Evolutionary conservation across 495 filamentous ascomycete species (phyloP).

Genomic region (Tuber calosporum): DNA sequence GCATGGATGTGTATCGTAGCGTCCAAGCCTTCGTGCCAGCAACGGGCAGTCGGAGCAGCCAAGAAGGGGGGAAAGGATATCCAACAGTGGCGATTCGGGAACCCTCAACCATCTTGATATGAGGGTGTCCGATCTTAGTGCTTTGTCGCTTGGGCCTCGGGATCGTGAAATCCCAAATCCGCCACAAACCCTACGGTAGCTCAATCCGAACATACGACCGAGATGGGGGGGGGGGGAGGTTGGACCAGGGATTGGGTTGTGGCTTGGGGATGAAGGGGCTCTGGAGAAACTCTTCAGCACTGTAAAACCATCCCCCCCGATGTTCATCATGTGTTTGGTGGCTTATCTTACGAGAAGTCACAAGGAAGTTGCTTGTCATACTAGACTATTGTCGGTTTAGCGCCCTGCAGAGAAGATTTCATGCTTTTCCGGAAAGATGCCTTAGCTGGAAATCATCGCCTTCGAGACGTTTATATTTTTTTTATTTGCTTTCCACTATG

Average conservation of each 20-base stretch:
- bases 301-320: not conserved
- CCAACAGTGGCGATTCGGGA: not conserved
- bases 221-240: not conserved
- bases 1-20: not conserved
- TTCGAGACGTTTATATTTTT: not conserved
- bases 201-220: not conserved
- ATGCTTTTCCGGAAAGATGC: not conserved
- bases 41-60: not conserved
- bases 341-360: not conserved
- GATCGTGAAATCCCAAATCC: not conserved
- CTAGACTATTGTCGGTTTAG: not conserved
- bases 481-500: not conserved
- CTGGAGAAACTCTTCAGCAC: not conserved
- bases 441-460: not conserved
- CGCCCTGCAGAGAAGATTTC: not conserved
- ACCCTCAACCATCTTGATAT: not conserved
- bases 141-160: not conserved
- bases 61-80: not conserved
- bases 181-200: not conserved
- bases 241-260: no score
- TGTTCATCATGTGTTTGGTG: not conserved
- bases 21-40: not conserved
- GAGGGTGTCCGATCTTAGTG: constrained; percentile 1
- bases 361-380: not conserved
- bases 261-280: no score